These are phyloP conservation scores for Globisporangium middletonii DNA, from an alignment of 352 stramenopile genomes.

Conservation along the genomic window DNA sequence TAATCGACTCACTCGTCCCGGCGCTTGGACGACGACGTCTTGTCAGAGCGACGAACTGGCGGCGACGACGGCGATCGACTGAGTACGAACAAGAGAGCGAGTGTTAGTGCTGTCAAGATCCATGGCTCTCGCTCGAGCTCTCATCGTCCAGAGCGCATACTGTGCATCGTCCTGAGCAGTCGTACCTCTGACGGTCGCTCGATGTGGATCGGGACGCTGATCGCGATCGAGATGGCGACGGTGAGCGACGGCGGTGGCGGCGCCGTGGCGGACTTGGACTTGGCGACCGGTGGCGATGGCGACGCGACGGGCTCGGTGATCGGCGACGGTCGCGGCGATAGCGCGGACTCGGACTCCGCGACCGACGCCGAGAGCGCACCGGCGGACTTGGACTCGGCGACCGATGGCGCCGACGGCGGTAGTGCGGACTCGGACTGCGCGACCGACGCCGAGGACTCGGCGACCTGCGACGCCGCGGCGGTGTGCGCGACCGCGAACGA, in stretches of 20 bases:
- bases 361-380: background rate
- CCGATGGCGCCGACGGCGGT: conserved; percentile 1
- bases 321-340: background rate
- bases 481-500: conserved; percentile 4
- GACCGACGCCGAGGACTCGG: conserved; percentile 10
- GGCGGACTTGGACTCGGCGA: conserved; percentile 3
- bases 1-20: too few species aligned
- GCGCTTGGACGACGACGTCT: too few species aligned
- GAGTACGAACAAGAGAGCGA: background rate
- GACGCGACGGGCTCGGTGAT: conserved; percentile 3
- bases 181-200: conserved; percentile 3
- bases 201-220: conserved; percentile 13
- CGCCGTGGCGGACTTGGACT: conserved; percentile 14
- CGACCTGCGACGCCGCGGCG: background rate
- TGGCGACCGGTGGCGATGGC: conserved; percentile 13
- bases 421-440: conserved; percentile 9
- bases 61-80: too few species aligned
- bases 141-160: background rate
- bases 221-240: conserved; percentile 12
- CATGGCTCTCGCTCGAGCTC: too few species aligned
- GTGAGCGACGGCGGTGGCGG: conserved; percentile 17
- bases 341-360: background rate
- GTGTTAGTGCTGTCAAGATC: background rate
- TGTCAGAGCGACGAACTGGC: too few species aligned
- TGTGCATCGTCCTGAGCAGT: background rate